Evolutionary conservation across 208 protist genomes (phyloP), one percentile per base, ranked within the genome.

Genomic region (Naegleria gruberi): DNA sequence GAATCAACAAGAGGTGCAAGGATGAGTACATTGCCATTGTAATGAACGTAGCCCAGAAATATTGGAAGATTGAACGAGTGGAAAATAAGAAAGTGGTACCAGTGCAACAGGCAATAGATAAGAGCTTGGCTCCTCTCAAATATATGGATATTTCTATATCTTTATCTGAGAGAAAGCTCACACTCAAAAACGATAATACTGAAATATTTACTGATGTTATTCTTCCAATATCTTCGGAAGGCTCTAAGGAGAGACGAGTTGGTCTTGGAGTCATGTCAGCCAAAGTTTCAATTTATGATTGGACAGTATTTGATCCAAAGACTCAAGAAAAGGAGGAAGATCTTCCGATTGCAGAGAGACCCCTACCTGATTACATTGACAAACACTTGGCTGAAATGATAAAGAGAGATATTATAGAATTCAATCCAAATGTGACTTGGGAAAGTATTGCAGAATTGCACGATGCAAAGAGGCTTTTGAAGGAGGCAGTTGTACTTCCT

Each of bases 401-500:
- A 74, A 95, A 97, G 89, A 73, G 90, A 42, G 95, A 97, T 77
- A 95, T 97, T 73, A 91, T 96, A 55, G 92, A 95, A 34, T 23
- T 19, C 51, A 34, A 84, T 17, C 89, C 6, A 92, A 92, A 92
- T 91, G 90, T 34, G 91, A 94, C 51, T 89, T 98, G 95, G 95
- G 93, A 95, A 77, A 96, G 97, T 90, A 96, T 98, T 88, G 96
- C 95, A 26, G 97, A 96, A 34, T 93, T 97, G 3, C 93, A 97
- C 37, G 94, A 96, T 89, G 96, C 96, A n/a, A 98, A 98, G 91
- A 92, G 92, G 4, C 90, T 96, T 77, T 91, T 98, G 40, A 94
- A 97, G 84, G 97, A 98, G 91, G 95, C 96, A 44, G 95, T 98
- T 42, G 95, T 98, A 89, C 97, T 96, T 89, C 97, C 97, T 8